A percentile compares a stretch with the other conserved stretches of the same genome.
Evolutionary conservation across 2,329 filamentous ascomycete genomes (phyloP).

Genomic region (Fusarium verticillioides): DNA sequence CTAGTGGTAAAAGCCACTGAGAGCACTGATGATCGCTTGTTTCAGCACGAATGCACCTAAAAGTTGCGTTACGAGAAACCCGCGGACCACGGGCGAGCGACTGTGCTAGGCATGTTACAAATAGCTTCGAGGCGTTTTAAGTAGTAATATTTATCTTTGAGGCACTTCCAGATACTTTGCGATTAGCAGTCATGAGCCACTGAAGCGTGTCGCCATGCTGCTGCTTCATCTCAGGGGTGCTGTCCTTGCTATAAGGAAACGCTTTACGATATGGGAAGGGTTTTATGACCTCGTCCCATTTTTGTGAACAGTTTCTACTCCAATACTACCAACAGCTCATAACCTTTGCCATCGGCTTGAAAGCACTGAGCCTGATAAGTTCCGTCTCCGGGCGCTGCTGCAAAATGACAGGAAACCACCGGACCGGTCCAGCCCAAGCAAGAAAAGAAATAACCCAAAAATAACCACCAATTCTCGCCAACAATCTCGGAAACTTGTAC

Average conservation of each 20-base stretch:
- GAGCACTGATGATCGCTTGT: background rate
- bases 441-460: conserved; percentile 38
- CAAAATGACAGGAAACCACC: conserved; percentile 37
- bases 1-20: background rate
- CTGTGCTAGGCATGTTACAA: background rate
- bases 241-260: background rate
- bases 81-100: accelerated
- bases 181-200: background rate
- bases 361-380: conserved; percentile 22
- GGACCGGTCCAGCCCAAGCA: conserved; percentile 33
- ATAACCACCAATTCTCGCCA: conserved; percentile 25
- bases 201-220: background rate
- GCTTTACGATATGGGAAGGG: background rate
- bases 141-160: accelerated
- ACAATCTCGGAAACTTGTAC: background rate
- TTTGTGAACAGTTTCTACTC: background rate
- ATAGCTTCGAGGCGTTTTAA: accelerated
- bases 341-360: conserved; percentile 6
- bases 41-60: background rate
- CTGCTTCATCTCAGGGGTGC: background rate
- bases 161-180: accelerated
- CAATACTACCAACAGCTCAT: background rate
- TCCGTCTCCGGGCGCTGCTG: conserved; percentile 28
- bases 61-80: background rate
- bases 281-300: background rate